Percentiles rank a stretch among this genome's conserved stretches.
Conservation (phyloP, 805 yeast species). For the Teunomyces barrocoloradensis region DNA sequence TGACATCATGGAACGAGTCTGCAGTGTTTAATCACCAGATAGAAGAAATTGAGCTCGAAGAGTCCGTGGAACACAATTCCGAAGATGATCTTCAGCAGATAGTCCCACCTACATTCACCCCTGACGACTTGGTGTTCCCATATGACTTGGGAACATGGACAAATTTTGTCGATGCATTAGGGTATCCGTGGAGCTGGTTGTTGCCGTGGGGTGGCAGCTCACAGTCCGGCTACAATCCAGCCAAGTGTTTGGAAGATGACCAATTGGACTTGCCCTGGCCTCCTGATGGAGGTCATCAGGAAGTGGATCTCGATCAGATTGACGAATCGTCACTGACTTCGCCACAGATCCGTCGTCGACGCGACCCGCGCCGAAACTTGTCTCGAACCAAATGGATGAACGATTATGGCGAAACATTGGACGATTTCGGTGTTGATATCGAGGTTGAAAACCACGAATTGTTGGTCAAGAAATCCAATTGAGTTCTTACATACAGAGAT, state of each 20-base stretch:
- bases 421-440: conserved; percentile 85
- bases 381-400: conserved; percentile 62
- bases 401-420: conserved; percentile 77
- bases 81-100: conserved; percentile 8
- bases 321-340: neutral
- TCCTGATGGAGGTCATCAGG: conserved; percentile 69
- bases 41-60: conserved; percentile 9
- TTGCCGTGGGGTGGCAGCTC: conserved; percentile 60
- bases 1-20: conserved; percentile 46
- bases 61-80: neutral
- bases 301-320: conserved; percentile 12
- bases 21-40: conserved; percentile 15
- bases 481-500: neutral
- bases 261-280: conserved; percentile 86
- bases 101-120: conserved; percentile 42
- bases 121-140: conserved; percentile 77
- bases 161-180: conserved; percentile 55
- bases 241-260: conserved; percentile 49
- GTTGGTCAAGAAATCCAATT: conserved; percentile 1
- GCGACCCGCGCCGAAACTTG: conserved; percentile 37
- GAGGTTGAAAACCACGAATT: conserved; percentile 50
- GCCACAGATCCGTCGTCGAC: conserved; percentile 23
- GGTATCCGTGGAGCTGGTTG: conserved; percentile 64
- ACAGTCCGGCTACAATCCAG: conserved; percentile 56
- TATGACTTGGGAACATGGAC: conserved; percentile 66